A percentile compares a stretch with the other conserved stretches of the same genome.
Conservation (phyloP, 306 rosid species). For the Prunus dulcis region DNA sequence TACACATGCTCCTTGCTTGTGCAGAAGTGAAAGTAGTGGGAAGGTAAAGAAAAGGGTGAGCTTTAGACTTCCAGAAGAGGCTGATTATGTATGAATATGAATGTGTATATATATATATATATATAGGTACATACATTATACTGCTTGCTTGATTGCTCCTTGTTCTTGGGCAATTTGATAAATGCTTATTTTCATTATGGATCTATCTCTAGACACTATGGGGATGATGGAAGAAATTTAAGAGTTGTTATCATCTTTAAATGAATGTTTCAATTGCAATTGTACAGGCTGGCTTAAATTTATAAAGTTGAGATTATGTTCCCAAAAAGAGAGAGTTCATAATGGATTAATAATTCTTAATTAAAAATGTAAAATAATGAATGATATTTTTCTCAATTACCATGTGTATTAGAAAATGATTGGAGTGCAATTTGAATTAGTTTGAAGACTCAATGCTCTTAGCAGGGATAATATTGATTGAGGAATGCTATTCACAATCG, state of each 20-base stretch:
- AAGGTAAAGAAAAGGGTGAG: slow-evolving; percentile 45
- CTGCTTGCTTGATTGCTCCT: neutral
- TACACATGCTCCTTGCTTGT: slow-evolving; percentile 12
- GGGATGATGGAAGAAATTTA: neutral
- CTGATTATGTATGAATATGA: slow-evolving; percentile 21
- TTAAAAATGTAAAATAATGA: neutral
- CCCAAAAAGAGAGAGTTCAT: too few species aligned
- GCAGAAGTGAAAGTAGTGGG: slow-evolving; percentile 27
- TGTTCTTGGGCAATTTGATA: neutral
- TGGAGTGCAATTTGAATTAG: neutral
- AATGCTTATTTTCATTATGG: neutral
- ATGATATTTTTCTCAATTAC: neutral
- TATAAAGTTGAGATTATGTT: neutral
- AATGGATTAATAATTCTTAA: neutral
- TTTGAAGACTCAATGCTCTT: neutral
- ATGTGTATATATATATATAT: too few species aligned
- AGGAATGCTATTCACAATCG: too few species aligned
- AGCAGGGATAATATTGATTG: neutral
- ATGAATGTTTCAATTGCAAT: neutral
- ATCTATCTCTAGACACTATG: neutral
- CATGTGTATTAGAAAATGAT: neutral
- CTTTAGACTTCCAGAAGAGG: slow-evolving; percentile 43
- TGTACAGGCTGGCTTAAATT: neutral
- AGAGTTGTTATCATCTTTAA: neutral
- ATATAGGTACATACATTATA: too few species aligned